These are phyloP conservation scores for Botryotinia narcissicola DNA, from an alignment of 2,329 filamentous ascomycete species.

Conservation along the genomic window DNA sequence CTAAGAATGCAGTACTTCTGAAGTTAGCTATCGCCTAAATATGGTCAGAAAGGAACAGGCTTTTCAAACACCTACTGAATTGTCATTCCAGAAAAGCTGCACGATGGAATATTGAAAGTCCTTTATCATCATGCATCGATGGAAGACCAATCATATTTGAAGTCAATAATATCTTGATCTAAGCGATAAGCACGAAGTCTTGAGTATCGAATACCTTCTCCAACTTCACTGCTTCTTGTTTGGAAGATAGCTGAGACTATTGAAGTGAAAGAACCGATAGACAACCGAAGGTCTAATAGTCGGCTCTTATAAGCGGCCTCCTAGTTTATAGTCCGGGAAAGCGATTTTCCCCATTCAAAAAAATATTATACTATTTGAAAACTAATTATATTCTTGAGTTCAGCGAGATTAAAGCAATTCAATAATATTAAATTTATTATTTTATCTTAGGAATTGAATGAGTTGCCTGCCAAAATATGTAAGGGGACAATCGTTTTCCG, in stretches of 20 bases:
- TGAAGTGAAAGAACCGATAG: not conserved
- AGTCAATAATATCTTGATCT: slow-evolving; percentile 31
- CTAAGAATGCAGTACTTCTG: not conserved
- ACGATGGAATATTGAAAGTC: slow-evolving; percentile 43
- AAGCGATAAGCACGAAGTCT: slow-evolving; percentile 12
- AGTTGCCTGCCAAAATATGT: no score
- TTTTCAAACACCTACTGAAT: not conserved
- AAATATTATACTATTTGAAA: no score
- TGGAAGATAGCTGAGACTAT: not conserved
- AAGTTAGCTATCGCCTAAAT: not conserved
- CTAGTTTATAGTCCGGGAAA: no score
- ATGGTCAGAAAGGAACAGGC: accelerated
- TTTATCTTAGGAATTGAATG: no score
- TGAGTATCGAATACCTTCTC: slow-evolving; percentile 5
- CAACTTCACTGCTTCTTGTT: not conserved
- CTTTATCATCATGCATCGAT: slow-evolving; percentile 41
- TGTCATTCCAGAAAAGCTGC: slow-evolving; percentile 30
- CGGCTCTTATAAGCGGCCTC: no score
- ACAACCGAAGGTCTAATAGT: not conserved
- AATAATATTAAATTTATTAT: no score
- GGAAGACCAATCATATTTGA: slow-evolving; percentile 43
- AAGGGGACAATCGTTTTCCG: no score
- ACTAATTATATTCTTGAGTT: no score
- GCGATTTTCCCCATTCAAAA: no score
- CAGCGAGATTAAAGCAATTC: no score